Conservation (phyloP, 2,329 filamentous ascomycete species). For the Corniculantispora saksenae region DNA sequence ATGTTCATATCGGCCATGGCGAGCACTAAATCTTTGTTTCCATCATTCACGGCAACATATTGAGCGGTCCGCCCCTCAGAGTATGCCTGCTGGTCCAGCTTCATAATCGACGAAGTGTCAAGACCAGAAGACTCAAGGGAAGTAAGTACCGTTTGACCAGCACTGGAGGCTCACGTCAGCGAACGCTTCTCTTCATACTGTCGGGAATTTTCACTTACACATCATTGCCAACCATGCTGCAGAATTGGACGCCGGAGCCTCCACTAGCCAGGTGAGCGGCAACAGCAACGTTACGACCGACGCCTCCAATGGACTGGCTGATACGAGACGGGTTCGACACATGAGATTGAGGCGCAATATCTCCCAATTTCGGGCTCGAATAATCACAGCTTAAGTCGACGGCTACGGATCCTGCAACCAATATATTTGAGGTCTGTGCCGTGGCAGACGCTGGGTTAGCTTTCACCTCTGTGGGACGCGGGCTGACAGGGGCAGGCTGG, state of each 20-base stretch:
- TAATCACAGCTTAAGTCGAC: constrained; percentile 87
- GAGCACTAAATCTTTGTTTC: constrained; percentile 78
- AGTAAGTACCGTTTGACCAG: constrained; percentile 71
- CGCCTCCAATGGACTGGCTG: constrained; percentile 81
- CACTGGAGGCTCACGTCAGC: constrained; percentile 43
- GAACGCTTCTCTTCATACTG: not conserved
- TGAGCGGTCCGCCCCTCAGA: constrained; percentile 74
- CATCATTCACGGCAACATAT: constrained; percentile 87
- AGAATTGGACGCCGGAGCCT: constrained; percentile 65
- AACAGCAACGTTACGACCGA: constrained; percentile 87
- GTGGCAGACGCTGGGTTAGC: not conserved
- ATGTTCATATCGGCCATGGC: constrained; percentile 97
- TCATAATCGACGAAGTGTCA: constrained; percentile 62
- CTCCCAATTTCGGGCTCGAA: constrained; percentile 28
- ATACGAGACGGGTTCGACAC: constrained; percentile 88
- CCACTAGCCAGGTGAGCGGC: constrained; percentile 72
- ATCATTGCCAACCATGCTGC: constrained; percentile 81
- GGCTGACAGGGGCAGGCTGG: not conserved
- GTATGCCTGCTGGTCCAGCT: constrained; percentile 49
- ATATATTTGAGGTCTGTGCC: constrained; percentile 40
- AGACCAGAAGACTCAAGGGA: constrained; percentile 66
- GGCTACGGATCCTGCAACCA: constrained; percentile 89
- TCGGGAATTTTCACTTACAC: constrained; percentile 44
- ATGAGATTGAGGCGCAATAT: constrained; percentile 55
- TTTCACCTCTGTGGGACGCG: not conserved